These are phyloP conservation scores for Backusella sp. DNA, from an alignment of 192 early-diverging fungal genomes.

Conservation along the genomic window DNA sequence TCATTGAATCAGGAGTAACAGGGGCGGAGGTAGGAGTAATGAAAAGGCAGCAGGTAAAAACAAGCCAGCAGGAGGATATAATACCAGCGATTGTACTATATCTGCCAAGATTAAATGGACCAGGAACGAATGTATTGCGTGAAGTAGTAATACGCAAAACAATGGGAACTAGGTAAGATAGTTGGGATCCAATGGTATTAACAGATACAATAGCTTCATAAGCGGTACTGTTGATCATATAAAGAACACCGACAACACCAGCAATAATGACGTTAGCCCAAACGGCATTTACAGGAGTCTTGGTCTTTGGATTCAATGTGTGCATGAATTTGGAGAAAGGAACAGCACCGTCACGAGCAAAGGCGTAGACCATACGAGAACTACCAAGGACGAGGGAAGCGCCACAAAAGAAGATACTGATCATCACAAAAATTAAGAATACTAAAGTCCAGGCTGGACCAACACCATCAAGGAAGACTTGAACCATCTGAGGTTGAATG, in stretches of 20 bases:
- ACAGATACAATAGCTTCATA: conserved; percentile 55
- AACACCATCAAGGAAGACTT: conserved; percentile 47
- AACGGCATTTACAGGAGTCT: conserved; percentile 46
- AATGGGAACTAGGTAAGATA: conserved; percentile 53
- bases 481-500: conserved; percentile 39
- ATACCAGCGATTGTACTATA: conserved; percentile 40
- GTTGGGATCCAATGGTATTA: conserved; percentile 50
- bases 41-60: conserved; percentile 41
- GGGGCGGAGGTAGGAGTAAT: conserved; percentile 40
- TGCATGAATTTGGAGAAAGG: conserved; percentile 48
- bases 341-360: conserved; percentile 56
- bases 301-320: conserved; percentile 39
- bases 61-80: conserved; percentile 40
- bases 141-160: conserved; percentile 43
- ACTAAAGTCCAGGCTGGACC: conserved; percentile 45
- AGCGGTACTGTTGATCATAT: conserved; percentile 47
- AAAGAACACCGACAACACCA: conserved; percentile 47
- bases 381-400: conserved; percentile 43
- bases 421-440: conserved; percentile 45
- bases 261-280: conserved; percentile 54
- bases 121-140: conserved; percentile 43
- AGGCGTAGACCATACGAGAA: conserved; percentile 59
- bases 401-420: conserved; percentile 49
- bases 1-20: conserved; percentile 46
- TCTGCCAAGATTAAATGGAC: conserved; percentile 45